Conservation (phyloP, 345 rosid species). For the Murraya paniculata region DNA sequence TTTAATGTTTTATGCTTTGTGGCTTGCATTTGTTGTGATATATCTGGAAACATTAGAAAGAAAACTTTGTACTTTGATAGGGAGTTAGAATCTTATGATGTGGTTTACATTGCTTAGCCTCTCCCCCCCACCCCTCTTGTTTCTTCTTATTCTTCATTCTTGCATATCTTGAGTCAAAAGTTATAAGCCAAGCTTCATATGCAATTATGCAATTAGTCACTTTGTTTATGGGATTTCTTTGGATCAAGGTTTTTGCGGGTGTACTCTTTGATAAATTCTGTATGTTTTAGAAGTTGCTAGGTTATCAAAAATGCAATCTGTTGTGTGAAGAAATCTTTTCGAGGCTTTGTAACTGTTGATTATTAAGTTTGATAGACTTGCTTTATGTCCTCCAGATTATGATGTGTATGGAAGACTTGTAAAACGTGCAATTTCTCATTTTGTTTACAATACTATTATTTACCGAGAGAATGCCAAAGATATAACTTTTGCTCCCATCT, state of each 20-base stretch:
- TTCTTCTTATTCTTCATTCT: background rate
- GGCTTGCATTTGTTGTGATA: background rate
- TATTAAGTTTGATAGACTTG: background rate
- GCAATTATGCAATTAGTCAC: background rate
- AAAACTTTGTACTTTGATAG: background rate
- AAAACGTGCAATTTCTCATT: background rate
- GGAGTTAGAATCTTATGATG: background rate
- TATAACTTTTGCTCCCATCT: background rate
- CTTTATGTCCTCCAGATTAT: background rate
- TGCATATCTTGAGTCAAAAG: background rate
- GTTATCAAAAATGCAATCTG: background rate
- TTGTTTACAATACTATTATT: background rate
- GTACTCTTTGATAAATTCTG: background rate
- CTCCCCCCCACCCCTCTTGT: no score
- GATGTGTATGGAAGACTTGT: background rate
- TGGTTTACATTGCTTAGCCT: background rate
- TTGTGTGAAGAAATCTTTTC: background rate
- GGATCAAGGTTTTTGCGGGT: background rate
- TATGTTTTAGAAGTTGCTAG: background rate
- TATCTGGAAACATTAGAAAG: background rate
- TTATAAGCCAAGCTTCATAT: background rate
- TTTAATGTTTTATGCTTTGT: conserved; percentile 1
- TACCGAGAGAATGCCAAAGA: background rate
- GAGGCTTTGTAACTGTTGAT: background rate
- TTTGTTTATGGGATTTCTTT: background rate